Evolutionary conservation across 495 filamentous ascomycete species (phyloP).

Genomic region (Hyaloscypha finlandica): DNA sequence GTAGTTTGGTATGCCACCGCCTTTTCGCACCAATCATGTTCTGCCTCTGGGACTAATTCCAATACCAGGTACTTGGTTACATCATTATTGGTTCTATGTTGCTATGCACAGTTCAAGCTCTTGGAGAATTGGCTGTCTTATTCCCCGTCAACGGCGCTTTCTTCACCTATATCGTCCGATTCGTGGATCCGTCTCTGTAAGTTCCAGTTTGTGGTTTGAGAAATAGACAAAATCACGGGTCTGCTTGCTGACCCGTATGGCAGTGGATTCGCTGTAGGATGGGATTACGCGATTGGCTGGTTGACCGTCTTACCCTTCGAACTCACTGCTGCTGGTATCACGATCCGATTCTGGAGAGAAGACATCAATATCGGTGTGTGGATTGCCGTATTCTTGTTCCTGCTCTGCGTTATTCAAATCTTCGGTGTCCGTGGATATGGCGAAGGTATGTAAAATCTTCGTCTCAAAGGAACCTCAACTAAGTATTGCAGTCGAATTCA

Average conservation of each 20-base stretch:
- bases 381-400: constrained; percentile 59
- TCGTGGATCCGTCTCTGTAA: constrained; percentile 78
- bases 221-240: background rate
- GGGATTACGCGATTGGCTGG: constrained; percentile 73
- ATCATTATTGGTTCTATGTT: constrained; percentile 33
- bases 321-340: constrained; percentile 53
- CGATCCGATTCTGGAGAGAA: constrained; percentile 59
- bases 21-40: background rate
- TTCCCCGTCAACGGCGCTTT: constrained; percentile 53
- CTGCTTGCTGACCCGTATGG: background rate
- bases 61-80: constrained; percentile 27
- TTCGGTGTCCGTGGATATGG: constrained; percentile 75
- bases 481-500: constrained; percentile 21
- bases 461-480: background rate
- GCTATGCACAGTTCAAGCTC: constrained; percentile 29
- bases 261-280: constrained; percentile 85
- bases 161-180: constrained; percentile 73
- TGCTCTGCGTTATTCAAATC: constrained; percentile 64
- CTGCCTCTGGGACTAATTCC: background rate
- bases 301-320: constrained; percentile 55
- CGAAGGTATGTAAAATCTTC: constrained; percentile 53
- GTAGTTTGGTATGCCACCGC: constrained; percentile 32
- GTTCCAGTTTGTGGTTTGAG: constrained; percentile 41
- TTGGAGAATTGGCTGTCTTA: constrained; percentile 31
- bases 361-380: constrained; percentile 62